These are phyloP conservation scores for Dispira parvispora DNA, from an alignment of 192 early-diverging fungal species.

Conservation along the genomic window DNA sequence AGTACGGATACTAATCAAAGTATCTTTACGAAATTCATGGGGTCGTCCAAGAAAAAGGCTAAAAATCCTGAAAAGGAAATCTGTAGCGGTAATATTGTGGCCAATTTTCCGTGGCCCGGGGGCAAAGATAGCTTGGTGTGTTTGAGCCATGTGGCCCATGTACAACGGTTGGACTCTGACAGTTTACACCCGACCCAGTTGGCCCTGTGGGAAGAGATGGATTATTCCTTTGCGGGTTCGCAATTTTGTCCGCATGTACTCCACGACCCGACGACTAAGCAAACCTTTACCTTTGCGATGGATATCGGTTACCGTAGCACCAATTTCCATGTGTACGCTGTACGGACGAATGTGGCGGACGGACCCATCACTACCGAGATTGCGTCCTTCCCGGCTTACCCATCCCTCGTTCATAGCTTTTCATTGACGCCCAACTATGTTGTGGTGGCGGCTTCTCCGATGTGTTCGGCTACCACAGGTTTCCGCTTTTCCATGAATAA, in stretches of 20 bases:
- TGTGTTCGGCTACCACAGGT: conserved; percentile 39
- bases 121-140: conserved; percentile 43
- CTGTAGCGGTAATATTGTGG: conserved; percentile 41
- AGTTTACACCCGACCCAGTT: conserved; percentile 43
- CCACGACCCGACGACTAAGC: conserved; percentile 47
- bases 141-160: conserved; percentile 48
- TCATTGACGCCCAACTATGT: conserved; percentile 54
- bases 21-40: conserved; percentile 41
- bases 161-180: conserved; percentile 49
- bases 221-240: conserved; percentile 42
- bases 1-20: conserved; percentile 52
- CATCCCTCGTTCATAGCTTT: conserved; percentile 62
- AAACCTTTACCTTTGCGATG: conserved; percentile 60
- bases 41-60: conserved; percentile 26
- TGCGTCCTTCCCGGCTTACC: conserved; percentile 39
- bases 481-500: conserved; percentile 50
- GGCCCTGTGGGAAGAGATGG: conserved; percentile 40
- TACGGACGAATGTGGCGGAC: conserved; percentile 38
- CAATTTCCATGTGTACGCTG: conserved; percentile 45
- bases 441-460: conserved; percentile 48
- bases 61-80: conserved; percentile 50
- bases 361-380: conserved; percentile 31
- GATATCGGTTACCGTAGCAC: conserved; percentile 51
- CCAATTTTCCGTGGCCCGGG: conserved; percentile 38
- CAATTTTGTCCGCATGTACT: conserved; percentile 51